A percentile compares a stretch with the other conserved stretches of the same genome.
phyloP scores from a whole-genome alignment of 352 stramenopile species.

The Phytophthora idaei region DNA sequence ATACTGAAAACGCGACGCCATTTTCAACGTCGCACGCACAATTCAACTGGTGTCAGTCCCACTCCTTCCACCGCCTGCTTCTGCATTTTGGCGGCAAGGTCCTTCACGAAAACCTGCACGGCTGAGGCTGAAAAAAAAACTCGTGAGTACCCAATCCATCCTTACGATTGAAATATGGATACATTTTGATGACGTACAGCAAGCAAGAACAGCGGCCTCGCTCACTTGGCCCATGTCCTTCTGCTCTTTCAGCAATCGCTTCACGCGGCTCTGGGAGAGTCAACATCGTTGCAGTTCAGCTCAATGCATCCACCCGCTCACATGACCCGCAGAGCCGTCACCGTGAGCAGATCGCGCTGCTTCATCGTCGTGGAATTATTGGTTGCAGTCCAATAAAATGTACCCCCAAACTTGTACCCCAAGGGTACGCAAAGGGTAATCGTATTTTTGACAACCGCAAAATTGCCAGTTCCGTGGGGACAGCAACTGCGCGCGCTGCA shows the following conservation, averaged over 20 bases:
- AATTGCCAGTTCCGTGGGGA: constrained; percentile 5
- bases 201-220: constrained; percentile 53
- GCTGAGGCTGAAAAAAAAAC: constrained; percentile 41
- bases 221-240: constrained; percentile 78
- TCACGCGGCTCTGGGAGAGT: constrained; percentile 52
- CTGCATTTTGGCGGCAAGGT: constrained; percentile 57
- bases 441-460: constrained; percentile 13
- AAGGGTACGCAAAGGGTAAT: not conserved
- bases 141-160: not conserved
- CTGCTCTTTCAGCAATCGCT: constrained; percentile 67
- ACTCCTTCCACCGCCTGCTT: constrained; percentile 28
- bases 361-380: constrained; percentile 26
- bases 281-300: constrained; percentile 1
- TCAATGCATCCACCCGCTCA: not conserved
- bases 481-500: constrained; percentile 23
- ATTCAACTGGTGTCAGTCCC: constrained; percentile 56
- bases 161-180: constrained; percentile 8
- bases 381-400: not conserved
- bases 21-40: constrained; percentile 44
- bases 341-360: constrained; percentile 67
- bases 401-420: constrained; percentile 1
- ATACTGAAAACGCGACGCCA: not conserved
- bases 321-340: constrained; percentile 12
- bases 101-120: constrained; percentile 63
- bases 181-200: constrained; percentile 34